Conservation (phyloP, 2,329 filamentous ascomycete species). For the Xylariaceae sp. region DNA sequence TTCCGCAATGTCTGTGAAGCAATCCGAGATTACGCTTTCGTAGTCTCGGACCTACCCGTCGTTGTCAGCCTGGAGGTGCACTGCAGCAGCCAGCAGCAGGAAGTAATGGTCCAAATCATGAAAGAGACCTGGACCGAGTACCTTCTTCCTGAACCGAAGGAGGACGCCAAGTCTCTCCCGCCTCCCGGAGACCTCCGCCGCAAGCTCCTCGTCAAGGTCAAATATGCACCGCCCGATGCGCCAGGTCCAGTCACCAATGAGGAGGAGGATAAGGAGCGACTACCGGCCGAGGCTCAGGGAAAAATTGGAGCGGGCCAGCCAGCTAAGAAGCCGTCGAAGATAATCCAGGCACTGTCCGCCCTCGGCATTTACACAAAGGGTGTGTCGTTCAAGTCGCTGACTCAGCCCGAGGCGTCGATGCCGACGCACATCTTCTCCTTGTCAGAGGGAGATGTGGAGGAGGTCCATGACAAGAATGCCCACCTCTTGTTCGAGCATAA, state of each 20-base stretch:
- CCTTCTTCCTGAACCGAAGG: constrained; percentile 53
- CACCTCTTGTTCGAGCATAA: constrained; percentile 72
- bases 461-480: constrained; percentile 47
- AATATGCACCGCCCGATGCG: constrained; percentile 50
- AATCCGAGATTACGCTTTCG: constrained; percentile 74
- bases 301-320: constrained; percentile 42
- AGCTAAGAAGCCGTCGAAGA: constrained; percentile 50
- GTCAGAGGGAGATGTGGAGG: constrained; percentile 59
- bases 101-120: constrained; percentile 90
- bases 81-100: constrained; percentile 72
- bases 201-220: constrained; percentile 83
- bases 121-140: constrained; percentile 71
- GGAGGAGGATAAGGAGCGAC: constrained; percentile 16
- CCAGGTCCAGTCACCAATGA: constrained; percentile 27
- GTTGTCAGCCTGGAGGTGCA: constrained; percentile 94
- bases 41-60: constrained; percentile 70
- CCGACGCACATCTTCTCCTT: constrained; percentile 65
- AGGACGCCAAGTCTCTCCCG: constrained; percentile 50
- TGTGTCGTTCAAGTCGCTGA: constrained; percentile 74
- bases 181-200: constrained; percentile 63
- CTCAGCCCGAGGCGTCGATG: constrained; percentile 63
- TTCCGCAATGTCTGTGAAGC: constrained; percentile 82
- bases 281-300: constrained; percentile 26
- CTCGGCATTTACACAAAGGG: constrained; percentile 80
- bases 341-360: constrained; percentile 67